Evolutionary conservation across 345 rosid genomes (phyloP), one percentile per base, ranked within the genome.

Genomic region (Eutrema yunnanense): DNA sequence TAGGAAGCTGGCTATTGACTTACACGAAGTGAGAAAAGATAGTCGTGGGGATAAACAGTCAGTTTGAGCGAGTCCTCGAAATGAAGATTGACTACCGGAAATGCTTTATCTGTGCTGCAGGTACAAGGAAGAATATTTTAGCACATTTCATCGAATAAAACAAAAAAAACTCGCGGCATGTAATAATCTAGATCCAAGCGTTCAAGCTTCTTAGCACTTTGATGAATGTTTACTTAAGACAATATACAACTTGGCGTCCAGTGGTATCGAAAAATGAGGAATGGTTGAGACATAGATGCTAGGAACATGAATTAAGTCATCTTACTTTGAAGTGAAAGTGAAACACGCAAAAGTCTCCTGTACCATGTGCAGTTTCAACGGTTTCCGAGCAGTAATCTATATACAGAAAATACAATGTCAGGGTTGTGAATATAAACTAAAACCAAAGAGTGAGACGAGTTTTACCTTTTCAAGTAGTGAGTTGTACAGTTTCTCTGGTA

Each of bases 51-150:
- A 72, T 81, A 73, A 62, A 86, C 85, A 0, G 72, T 65, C 72
- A 95, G 67, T 67, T 74, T 63, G 65, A 95, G 96, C 9, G 93
- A 84, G 60, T 70, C 88, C 46, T 87, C 80, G 57, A 95, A 95
- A 51, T 80, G 79, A 67, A 92, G 83, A 71, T 79, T 86, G 47
- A 92, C 95, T 3, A 65, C 56, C 0, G 99, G 92, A 81, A 95
- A 95, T 29, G 78, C 86, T 76, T 82, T 82, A 66, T 89, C 87
- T 61, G 89, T 81, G 46, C 98, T 93, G 97, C 84, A 87, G 72
- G 60, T 69, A 70, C 30, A 74, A 44, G 71, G 9, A 57, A 41
- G 58, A 69, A 53, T 34, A 44, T 9, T 38, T 70, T 32, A 54
- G 51, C 53, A 58, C 54, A 65, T 29, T 2, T 22, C 55, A 43